phyloP scores from a whole-genome alignment of 129 eudicot genomes.

The Ambrosia artemisiifolia region DNA sequence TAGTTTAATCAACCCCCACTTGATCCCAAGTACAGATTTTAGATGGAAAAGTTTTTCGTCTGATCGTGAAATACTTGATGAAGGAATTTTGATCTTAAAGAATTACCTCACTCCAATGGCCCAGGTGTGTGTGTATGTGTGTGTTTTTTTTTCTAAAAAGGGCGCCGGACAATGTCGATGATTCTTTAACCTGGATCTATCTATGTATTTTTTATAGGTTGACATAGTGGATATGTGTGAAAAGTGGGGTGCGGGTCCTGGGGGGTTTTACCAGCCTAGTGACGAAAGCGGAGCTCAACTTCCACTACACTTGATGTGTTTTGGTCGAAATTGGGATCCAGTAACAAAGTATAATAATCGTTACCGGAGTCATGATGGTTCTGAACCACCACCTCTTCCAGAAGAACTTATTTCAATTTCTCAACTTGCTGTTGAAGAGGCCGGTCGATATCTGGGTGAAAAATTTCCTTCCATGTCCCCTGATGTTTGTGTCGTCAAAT shows the following conservation, averaged over 20 bases:
- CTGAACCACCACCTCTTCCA: conserved; percentile 43
- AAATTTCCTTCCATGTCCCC: conserved; percentile 49
- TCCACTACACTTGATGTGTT: conserved; percentile 49
- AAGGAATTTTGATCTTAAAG: conserved; percentile 17
- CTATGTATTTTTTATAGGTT: conserved; percentile 25
- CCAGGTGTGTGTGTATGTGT: too few relatives aligned
- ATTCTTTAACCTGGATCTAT: too few relatives aligned
- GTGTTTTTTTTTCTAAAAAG: too few relatives aligned
- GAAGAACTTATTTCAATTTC: conserved; percentile 28
- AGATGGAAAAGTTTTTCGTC: background rate
- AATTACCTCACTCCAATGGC: conserved; percentile 26
- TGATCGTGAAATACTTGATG: too few relatives aligned
- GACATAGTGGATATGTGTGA: conserved; percentile 36
- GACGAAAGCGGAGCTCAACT: conserved; percentile 46
- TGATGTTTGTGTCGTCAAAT: conserved; percentile 54
- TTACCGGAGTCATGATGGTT: conserved; percentile 29
- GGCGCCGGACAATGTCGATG: too few relatives aligned
- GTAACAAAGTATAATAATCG: conserved; percentile 27
- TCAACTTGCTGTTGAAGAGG: conserved; percentile 29
- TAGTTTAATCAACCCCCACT: background rate
- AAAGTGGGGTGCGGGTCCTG: conserved; percentile 37
- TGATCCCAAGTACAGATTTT: background rate
- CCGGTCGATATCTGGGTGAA: conserved; percentile 26
- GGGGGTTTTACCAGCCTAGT: conserved; percentile 52
- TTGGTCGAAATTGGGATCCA: conserved; percentile 62